Evolutionary conservation across 148 eudicot species (phyloP).

Genomic region (Rheum nobile): DNA sequence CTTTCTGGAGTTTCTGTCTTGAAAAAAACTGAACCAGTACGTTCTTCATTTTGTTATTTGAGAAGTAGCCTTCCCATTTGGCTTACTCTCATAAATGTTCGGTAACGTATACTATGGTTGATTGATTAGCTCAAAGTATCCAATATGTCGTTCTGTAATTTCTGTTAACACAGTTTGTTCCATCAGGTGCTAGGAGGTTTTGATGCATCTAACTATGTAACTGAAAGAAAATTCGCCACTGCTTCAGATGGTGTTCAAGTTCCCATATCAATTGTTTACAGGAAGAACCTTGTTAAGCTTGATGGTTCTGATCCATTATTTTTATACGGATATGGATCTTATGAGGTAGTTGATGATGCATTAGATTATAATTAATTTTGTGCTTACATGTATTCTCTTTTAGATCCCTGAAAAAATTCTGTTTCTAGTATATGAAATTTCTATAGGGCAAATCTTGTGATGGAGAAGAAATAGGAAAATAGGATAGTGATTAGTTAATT

Average conservation of each 20-base stretch:
- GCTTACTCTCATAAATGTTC: not conserved
- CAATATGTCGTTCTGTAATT: not conserved
- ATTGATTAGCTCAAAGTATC: not conserved
- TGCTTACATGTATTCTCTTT: not conserved
- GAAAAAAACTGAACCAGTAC: conserved; percentile 70
- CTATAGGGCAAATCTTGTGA: not conserved
- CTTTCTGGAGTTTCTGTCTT: conserved; percentile 53
- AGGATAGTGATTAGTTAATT: not conserved
- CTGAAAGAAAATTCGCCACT: conserved; percentile 79
- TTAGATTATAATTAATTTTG: not conserved
- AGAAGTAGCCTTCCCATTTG: not conserved
- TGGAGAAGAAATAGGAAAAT: not conserved
- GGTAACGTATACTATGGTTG: not conserved
- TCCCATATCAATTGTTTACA: conserved; percentile 73
- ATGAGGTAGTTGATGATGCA: conserved; percentile 47
- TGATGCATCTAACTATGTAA: conserved; percentile 60
- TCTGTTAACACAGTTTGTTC: conserved; percentile 2
- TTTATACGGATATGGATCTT: conserved; percentile 89
- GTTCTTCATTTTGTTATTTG: conserved; percentile 10
- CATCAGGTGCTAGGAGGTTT: conserved; percentile 82
- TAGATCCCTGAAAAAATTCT: not conserved
- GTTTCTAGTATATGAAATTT: not conserved
- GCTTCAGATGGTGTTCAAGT: conserved; percentile 71
- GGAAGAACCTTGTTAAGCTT: conserved; percentile 73
- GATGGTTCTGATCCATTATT: conserved; percentile 80